Percentiles rank a stretch among this genome's conserved stretches.
These are phyloP conservation scores for Annona cherimola DNA, from an alignment of 164 flowering plant genomes.

Conservation along the genomic window DNA sequence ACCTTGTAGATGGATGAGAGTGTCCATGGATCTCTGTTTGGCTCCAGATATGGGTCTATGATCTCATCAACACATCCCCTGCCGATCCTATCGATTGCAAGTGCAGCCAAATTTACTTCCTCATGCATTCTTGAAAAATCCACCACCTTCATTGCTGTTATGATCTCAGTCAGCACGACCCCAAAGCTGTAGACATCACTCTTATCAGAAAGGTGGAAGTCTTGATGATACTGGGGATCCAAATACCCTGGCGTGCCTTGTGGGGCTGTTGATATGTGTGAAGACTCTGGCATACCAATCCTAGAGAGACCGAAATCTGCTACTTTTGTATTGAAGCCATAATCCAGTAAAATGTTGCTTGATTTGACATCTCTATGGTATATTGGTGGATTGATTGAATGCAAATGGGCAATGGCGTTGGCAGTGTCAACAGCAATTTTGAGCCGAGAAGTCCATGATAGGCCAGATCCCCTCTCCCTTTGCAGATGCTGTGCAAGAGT, in stretches of 20 bases:
- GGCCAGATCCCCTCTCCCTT: slow-evolving; percentile 50
- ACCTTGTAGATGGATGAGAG: slow-evolving; percentile 52
- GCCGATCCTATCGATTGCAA: slow-evolving; percentile 60
- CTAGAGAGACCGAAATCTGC: slow-evolving; percentile 93
- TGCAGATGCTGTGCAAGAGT: slow-evolving; percentile 75
- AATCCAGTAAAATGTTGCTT: slow-evolving; percentile 75
- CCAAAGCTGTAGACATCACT: slow-evolving; percentile 98
- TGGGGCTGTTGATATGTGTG: slow-evolving; percentile 86
- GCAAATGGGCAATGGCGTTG: slow-evolving; percentile 71
- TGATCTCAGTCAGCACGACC: slow-evolving; percentile 82
- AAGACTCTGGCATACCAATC: slow-evolving; percentile 45
- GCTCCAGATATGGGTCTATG: slow-evolving; percentile 60
- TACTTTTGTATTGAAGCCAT: slow-evolving; percentile 58
- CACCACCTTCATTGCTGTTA: slow-evolving; percentile 63
- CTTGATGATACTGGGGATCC: slow-evolving; percentile 88
- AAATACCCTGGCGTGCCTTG: slow-evolving; percentile 97
- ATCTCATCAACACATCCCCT: slow-evolving; percentile 62
- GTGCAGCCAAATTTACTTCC: slow-evolving; percentile 71
- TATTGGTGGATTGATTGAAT: slow-evolving; percentile 74
- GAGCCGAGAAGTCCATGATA: slow-evolving; percentile 67
- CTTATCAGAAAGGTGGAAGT: slow-evolving; percentile 74
- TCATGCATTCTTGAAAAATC: slow-evolving; percentile 55
- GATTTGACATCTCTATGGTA: slow-evolving; percentile 87
- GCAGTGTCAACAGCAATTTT: slow-evolving; percentile 73
- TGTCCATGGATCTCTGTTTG: slow-evolving; percentile 43